Percentiles rank a stretch among this genome's conserved stretches.
phyloP scores from a whole-genome alignment of 2,329 filamentous ascomycete species.

The Colletotrichum tamarilloi region DNA sequence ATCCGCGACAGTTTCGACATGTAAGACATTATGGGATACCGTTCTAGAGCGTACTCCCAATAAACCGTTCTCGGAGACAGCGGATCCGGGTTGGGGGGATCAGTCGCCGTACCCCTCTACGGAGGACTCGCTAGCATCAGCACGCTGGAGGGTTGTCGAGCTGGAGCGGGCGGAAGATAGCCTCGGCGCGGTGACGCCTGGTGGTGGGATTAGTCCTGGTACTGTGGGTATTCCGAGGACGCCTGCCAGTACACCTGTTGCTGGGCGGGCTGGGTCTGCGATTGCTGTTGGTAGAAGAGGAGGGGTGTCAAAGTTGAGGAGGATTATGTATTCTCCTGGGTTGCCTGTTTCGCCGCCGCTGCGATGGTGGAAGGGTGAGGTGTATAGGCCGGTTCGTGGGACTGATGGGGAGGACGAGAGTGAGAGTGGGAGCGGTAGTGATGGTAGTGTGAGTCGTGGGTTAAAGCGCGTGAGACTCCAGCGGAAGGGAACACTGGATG shows the following conservation, averaged over 20 bases:
- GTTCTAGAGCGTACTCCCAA: not conserved
- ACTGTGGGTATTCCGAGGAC: not conserved
- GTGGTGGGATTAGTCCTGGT: not conserved
- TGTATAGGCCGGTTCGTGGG: not conserved
- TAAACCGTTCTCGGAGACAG: not conserved
- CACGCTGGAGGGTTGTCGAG: too few relatives aligned
- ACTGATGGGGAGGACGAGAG: not conserved
- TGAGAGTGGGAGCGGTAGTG: not conserved
- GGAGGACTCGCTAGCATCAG: constrained; percentile 10
- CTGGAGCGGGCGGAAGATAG: not conserved
- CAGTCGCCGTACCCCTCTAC: too few relatives aligned
- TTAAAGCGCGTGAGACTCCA: not conserved
- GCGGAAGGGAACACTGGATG: too few relatives aligned
- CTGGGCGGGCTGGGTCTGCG: not conserved
- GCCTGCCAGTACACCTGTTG: not conserved
- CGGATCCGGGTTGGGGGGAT: constrained; percentile 44
- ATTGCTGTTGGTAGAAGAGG: not conserved
- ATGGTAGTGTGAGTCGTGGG: not conserved
- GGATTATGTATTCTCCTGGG: not conserved
- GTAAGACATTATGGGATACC: too few relatives aligned
- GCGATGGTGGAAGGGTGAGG: not conserved
- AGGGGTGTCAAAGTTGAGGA: not conserved
- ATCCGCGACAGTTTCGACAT: too few relatives aligned
- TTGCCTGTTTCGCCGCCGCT: not conserved
- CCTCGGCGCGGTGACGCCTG: not conserved